These are phyloP conservation scores for Pulveroboletus sp. DNA, from an alignment of 768 basidiomycete species.

Conservation along the genomic window DNA sequence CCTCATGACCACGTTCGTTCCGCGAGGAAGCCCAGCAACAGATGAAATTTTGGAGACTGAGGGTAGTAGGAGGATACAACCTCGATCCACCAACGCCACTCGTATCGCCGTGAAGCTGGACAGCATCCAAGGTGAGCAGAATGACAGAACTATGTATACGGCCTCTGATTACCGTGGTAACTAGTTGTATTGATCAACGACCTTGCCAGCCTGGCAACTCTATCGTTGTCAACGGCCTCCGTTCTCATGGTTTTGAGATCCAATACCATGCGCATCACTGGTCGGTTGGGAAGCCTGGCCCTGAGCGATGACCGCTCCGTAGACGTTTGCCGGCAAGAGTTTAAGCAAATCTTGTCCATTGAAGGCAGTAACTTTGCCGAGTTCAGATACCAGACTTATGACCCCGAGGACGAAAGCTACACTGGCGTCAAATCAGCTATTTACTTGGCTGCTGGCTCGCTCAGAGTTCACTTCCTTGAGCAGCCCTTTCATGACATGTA, in stretches of 20 bases:
- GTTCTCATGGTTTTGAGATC: constrained; percentile 72
- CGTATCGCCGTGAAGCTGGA: constrained; percentile 81
- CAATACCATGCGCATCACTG: constrained; percentile 74
- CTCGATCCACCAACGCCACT: constrained; percentile 53
- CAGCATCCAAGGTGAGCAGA: constrained; percentile 67
- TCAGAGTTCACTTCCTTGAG: constrained; percentile 87
- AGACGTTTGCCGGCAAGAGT: constrained; percentile 54
- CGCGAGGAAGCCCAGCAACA: constrained; percentile 25
- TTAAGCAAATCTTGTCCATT: constrained; percentile 87
- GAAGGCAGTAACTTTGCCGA: constrained; percentile 94
- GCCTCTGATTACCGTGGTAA: constrained; percentile 10
- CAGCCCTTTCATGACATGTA: constrained; percentile 88
- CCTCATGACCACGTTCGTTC: constrained; percentile 95
- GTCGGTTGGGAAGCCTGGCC: constrained; percentile 79
- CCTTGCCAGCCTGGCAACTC: constrained; percentile 68
- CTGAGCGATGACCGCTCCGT: constrained; percentile 69
- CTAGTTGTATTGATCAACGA: constrained; percentile 79
- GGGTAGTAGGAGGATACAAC: background rate
- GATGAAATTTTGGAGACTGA: constrained; percentile 9
- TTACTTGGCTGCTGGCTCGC: constrained; percentile 79
- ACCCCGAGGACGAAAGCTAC: constrained; percentile 66
- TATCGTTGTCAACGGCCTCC: constrained; percentile 88
- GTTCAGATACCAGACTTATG: constrained; percentile 90
- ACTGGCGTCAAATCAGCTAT: constrained; percentile 82
- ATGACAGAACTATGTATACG: background rate